phyloP scores from a whole-genome alignment of 768 basidiomycete genomes.

The Boletus patriciae region DNA sequence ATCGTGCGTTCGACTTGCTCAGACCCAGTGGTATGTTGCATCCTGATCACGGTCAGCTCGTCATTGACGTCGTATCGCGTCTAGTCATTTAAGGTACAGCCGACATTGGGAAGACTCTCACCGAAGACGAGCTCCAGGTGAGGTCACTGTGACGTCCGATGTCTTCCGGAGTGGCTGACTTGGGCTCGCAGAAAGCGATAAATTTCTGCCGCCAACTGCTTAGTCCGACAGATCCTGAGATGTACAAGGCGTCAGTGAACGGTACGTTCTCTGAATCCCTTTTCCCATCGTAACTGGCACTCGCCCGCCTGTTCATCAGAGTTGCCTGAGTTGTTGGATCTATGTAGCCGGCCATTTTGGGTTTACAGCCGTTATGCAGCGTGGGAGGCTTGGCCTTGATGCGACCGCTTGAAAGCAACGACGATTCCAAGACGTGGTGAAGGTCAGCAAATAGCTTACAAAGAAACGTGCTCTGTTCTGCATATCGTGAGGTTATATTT shows the following conservation, averaged over 20 bases:
- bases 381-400: conserved; percentile 1
- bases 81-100: conserved; percentile 11
- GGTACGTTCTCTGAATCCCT: neutral
- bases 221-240: conserved; percentile 2
- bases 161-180: neutral
- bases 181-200: conserved; percentile 7
- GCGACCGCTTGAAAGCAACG: neutral
- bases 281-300: neutral
- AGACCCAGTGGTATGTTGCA: conserved; percentile 6
- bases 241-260: neutral
- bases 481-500: no score
- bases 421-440: no score
- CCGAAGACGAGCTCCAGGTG: conserved; percentile 9
- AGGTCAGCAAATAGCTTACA: no score
- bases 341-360: conserved; percentile 12
- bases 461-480: no score
- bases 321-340: neutral
- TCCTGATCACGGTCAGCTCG: neutral
- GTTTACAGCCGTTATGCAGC: conserved; percentile 5
- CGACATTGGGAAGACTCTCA: conserved; percentile 6
- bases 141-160: neutral
- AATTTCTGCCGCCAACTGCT: neutral
- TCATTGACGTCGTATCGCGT: neutral
- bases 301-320: neutral
- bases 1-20: conserved; percentile 12